Evolutionary conservation across 352 stramenopile genomes (phyloP).

Genomic region (Pythium pectinolyticum): DNA sequence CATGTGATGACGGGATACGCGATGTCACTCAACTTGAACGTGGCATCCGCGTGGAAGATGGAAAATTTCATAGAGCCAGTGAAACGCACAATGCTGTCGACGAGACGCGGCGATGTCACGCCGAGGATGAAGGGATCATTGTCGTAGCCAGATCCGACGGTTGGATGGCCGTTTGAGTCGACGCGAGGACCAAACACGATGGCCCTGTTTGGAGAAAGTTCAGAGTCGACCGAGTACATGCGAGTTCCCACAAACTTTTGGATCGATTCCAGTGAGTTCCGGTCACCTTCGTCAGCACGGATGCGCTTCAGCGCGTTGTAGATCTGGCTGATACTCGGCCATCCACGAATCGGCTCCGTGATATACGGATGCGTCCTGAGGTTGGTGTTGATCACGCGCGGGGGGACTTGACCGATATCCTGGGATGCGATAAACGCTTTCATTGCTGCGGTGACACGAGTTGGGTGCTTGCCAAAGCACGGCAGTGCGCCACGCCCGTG

Average conservation of each 20-base stretch:
- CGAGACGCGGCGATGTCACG: background rate
- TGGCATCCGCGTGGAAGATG: conserved; percentile 3
- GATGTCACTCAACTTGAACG: conserved; percentile 1
- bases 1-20: background rate
- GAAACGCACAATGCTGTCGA: background rate
- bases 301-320: conserved; percentile 12
- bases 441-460: conserved; percentile 4
- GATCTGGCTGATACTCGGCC: conserved; percentile 1
- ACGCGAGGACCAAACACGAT: background rate
- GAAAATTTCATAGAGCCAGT: background rate
- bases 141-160: background rate
- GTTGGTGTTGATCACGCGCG: background rate
- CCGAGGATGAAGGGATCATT: background rate
- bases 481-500: background rate
- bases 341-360: background rate
- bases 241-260: background rate
- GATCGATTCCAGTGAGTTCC: background rate
- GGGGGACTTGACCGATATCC: background rate
- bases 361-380: conserved; percentile 1
- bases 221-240: background rate
- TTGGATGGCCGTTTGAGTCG: background rate
- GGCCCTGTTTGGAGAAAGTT: background rate
- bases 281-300: background rate
- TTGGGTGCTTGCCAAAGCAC: conserved; percentile 2
- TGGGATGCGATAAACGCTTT: background rate